Conservation (phyloP, 139 green algal species). For the Chlamydomonas sp. region DNA sequence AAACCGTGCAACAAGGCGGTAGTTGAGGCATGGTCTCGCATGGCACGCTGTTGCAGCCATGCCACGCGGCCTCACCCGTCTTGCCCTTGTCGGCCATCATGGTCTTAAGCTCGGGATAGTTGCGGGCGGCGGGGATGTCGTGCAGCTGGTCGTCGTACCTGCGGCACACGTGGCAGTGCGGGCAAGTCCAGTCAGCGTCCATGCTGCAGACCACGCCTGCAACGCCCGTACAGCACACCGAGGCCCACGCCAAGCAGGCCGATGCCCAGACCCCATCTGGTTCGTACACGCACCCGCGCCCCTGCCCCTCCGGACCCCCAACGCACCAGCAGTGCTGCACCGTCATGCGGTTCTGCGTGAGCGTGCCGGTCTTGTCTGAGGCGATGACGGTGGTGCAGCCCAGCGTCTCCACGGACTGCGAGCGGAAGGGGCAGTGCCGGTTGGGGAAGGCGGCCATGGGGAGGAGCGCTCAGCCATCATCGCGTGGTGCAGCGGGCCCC, state of each 20-base stretch:
- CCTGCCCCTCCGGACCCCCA: background rate
- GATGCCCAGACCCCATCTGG: too few species aligned
- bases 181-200: too few species aligned
- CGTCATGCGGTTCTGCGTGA: slow-evolving; percentile 67
- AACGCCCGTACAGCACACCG: too few species aligned
- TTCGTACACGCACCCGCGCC: background rate
- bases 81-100: slow-evolving; percentile 21
- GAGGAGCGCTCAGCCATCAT: background rate
- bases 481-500: slow-evolving; percentile 53
- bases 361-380: slow-evolving; percentile 60
- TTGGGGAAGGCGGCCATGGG: too few species aligned
- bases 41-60: background rate
- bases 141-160: slow-evolving; percentile 45
- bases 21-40: background rate
- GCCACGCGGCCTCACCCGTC: slow-evolving; percentile 2
- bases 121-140: slow-evolving; percentile 33
- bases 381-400: slow-evolving; percentile 57
- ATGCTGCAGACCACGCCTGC: too few species aligned
- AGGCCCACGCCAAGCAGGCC: too few species aligned
- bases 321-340: slow-evolving; percentile 62
- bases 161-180: background rate
- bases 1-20: too few species aligned
- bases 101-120: slow-evolving; percentile 4
- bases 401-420: slow-evolving; percentile 72
- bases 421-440: slow-evolving; percentile 6